A percentile compares a stretch with the other conserved stretches of the same genome.
Conservation (phyloP, 371 early-diverging fungal genomes). For the Mucor circinelloides region DNA sequence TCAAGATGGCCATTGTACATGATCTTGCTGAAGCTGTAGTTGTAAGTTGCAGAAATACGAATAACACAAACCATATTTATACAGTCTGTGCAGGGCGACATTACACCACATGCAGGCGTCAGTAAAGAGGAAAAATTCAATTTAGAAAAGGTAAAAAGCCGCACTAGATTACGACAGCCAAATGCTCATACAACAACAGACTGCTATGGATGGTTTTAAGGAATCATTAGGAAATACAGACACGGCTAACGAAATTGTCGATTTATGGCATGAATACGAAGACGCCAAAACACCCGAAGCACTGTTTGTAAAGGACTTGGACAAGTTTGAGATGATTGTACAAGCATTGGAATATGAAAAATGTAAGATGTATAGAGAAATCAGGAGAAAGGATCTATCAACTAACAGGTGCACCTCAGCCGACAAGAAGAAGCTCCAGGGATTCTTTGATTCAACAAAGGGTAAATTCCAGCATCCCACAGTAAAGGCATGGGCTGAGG, state of each 20-base stretch:
- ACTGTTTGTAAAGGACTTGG: constrained; percentile 85
- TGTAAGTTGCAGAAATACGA: constrained; percentile 30
- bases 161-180: not conserved
- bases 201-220: constrained; percentile 73
- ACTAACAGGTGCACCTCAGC: constrained; percentile 34
- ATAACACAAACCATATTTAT: no score
- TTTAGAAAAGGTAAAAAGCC: constrained; percentile 62
- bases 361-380: constrained; percentile 46
- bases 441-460: constrained; percentile 80
- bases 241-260: constrained; percentile 70
- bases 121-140: constrained; percentile 77
- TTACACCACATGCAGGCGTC: constrained; percentile 84
- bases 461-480: constrained; percentile 83
- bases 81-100: constrained; percentile 71
- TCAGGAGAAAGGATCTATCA: not conserved
- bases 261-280: constrained; percentile 90
- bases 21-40: constrained; percentile 91
- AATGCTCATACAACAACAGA: constrained; percentile 24
- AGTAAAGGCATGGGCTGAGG: constrained; percentile 83
- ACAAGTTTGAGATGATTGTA: constrained; percentile 94
- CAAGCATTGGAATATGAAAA: constrained; percentile 92
- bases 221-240: constrained; percentile 59
- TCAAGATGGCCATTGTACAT: constrained; percentile 91
- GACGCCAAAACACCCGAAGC: constrained; percentile 79
- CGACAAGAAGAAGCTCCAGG: constrained; percentile 66